A percentile compares a stretch with the other conserved stretches of the same genome.
phyloP scores from a whole-genome alignment of 2,329 filamentous ascomycete species.

The Ampelomyces quisqualis region DNA sequence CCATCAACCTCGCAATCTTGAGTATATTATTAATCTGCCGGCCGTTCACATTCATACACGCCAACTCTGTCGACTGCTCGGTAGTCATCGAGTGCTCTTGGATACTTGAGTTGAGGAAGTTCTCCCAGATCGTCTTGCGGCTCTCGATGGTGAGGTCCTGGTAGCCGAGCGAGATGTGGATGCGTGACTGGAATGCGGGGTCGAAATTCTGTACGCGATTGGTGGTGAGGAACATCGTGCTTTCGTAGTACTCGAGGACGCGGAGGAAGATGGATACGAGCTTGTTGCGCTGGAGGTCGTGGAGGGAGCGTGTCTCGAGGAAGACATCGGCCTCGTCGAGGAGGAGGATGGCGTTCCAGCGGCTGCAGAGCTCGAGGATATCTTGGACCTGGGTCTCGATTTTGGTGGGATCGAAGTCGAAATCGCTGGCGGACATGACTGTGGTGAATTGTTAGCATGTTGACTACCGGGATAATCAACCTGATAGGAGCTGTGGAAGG shows the following conservation, averaged over 20 bases:
- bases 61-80: slow-evolving; percentile 33
- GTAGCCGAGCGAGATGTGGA: slow-evolving; percentile 37
- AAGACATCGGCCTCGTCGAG: slow-evolving; percentile 69
- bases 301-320: slow-evolving; percentile 52
- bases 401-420: slow-evolving; percentile 55
- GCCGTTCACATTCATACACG: slow-evolving; percentile 50
- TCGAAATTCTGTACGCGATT: slow-evolving; percentile 39
- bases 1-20: slow-evolving; percentile 34
- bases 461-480: not conserved
- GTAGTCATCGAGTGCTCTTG: slow-evolving; percentile 18
- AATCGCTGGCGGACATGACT: slow-evolving; percentile 73
- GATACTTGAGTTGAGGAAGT: slow-evolving; percentile 37
- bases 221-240: slow-evolving; percentile 40
- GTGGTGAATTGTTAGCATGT: not conserved
- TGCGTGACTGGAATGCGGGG: slow-evolving; percentile 34
- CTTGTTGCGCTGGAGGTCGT: slow-evolving; percentile 40
- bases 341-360: slow-evolving; percentile 59
- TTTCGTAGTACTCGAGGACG: slow-evolving; percentile 39
- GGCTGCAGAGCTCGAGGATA: slow-evolving; percentile 77
- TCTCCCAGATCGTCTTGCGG: slow-evolving; percentile 43
- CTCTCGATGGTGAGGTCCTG: slow-evolving; percentile 24
- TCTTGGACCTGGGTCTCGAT: slow-evolving; percentile 76
- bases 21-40: slow-evolving; percentile 54
- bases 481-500: too few relatives aligned
- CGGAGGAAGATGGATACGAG: slow-evolving; percentile 44